phyloP scores from a whole-genome alignment of 2,329 filamentous ascomycete species.

The Eutypa lata region DNA sequence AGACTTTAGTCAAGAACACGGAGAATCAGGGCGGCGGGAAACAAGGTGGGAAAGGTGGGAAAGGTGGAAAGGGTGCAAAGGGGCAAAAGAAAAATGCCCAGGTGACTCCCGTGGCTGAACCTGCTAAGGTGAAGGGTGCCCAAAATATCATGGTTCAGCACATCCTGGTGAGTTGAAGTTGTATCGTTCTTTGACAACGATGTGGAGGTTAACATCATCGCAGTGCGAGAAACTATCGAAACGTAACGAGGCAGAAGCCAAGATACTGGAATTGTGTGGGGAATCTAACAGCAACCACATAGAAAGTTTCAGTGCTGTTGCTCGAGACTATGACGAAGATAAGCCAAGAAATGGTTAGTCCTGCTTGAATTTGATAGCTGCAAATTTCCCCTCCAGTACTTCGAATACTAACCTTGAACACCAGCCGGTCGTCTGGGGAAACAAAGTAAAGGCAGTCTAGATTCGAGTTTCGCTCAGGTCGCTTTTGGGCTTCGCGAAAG shows the following conservation, averaged over 20 bases:
- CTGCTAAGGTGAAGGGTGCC: constrained; percentile 13
- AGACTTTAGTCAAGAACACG: no score
- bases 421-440: constrained; percentile 68
- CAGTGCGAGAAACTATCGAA: constrained; percentile 71
- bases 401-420: constrained; percentile 4
- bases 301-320: no score
- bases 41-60: constrained; percentile 12
- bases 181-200: no score
- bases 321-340: constrained; percentile 70
- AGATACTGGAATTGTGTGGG: constrained; percentile 43
- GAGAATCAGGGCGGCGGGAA: no score
- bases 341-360: constrained; percentile 63
- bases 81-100: constrained; percentile 5
- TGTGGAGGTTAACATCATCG: background rate
- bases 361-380: background rate
- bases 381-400: no score
- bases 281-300: no score
- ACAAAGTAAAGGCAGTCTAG: constrained; percentile 65
- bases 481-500: constrained; percentile 57
- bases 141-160: constrained; percentile 15
- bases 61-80: constrained; percentile 9
- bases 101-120: constrained; percentile 1
- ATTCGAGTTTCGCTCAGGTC: constrained; percentile 68
- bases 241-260: constrained; percentile 71
- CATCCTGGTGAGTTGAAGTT: constrained; percentile 17